Percentiles rank a stretch among this genome's conserved stretches.
phyloP scores from a whole-genome alignment of 148 eudicot species.

The Talinum fruticosum region DNA sequence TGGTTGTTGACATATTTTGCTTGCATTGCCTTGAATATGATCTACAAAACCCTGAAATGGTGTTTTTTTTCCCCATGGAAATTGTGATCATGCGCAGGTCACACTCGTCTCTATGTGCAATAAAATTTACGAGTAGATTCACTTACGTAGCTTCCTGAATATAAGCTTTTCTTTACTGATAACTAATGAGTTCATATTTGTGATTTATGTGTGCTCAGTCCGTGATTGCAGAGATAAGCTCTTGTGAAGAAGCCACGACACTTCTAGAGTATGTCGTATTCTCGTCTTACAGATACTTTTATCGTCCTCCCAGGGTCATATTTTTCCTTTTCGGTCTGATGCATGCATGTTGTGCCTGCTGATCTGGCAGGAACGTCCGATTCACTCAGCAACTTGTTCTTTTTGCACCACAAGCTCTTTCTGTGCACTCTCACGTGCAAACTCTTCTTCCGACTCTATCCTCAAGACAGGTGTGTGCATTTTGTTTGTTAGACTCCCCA shows the following conservation, averaged over 20 bases:
- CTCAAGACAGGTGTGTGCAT: conserved; percentile 77
- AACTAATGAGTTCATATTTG: conserved; percentile 18
- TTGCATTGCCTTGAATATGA: neutral
- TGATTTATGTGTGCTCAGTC: conserved; percentile 50
- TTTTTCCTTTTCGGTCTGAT: conserved; percentile 9
- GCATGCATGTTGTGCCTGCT: conserved; percentile 18
- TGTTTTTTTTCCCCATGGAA: neutral
- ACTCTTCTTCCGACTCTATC: conserved; percentile 90
- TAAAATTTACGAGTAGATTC: neutral
- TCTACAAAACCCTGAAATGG: neutral
- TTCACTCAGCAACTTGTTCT: conserved; percentile 97
- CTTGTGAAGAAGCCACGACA: conserved; percentile 79
- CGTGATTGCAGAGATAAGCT: conserved; percentile 94
- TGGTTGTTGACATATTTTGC: neutral
- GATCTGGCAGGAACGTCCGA: conserved; percentile 69
- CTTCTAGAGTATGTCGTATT: conserved; percentile 76
- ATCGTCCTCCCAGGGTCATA: neutral
- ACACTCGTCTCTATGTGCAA: neutral
- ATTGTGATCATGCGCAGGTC: neutral
- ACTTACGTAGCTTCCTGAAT: neutral
- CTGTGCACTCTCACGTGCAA: conserved; percentile 87
- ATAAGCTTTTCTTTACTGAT: conserved; percentile 1
- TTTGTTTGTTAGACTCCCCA: neutral
- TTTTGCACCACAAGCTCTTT: conserved; percentile 95
- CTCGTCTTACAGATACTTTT: conserved; percentile 3